A percentile compares a stretch with the other conserved stretches of the same genome.
Conservation (phyloP, 352 stramenopile species). For the Phytophthora brassicae region DNA sequence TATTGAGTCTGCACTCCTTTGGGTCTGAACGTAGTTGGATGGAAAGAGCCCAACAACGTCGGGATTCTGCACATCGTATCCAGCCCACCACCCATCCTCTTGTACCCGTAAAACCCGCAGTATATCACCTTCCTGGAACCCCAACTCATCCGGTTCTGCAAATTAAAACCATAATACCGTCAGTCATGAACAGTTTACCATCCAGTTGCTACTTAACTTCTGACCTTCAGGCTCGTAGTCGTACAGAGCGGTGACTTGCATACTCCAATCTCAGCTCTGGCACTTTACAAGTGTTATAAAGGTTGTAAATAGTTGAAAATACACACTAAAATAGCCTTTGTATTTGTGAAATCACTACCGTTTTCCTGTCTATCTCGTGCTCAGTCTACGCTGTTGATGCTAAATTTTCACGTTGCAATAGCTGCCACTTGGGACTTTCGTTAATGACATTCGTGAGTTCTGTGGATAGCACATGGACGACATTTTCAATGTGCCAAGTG, state of each 20-base stretch:
- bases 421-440: slow-evolving; percentile 39
- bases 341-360: neutral
- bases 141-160: slow-evolving; percentile 60
- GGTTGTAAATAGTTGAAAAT: slow-evolving; percentile 17
- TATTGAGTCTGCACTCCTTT: slow-evolving; percentile 1
- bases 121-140: slow-evolving; percentile 44
- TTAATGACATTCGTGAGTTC: slow-evolving; percentile 34
- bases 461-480: slow-evolving; percentile 36
- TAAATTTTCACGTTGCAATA: slow-evolving; percentile 23
- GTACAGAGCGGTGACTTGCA: slow-evolving; percentile 60
- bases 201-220: neutral
- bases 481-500: slow-evolving; percentile 49
- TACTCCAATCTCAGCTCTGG: slow-evolving; percentile 32
- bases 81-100: slow-evolving; percentile 67
- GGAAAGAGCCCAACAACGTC: slow-evolving; percentile 49
- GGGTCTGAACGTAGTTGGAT: slow-evolving; percentile 66
- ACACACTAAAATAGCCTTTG: slow-evolving; percentile 21
- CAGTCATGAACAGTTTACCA: neutral
- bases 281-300: neutral
- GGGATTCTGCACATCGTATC: slow-evolving; percentile 36
- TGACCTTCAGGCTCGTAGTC: slow-evolving; percentile 69
- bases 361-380: neutral
- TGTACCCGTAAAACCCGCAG: slow-evolving; percentile 54
- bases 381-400: slow-evolving; percentile 3
- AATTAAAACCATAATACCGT: neutral